These are phyloP conservation scores for Ceratocystis eucalypticola DNA, from an alignment of 2,329 filamentous ascomycete species.

Conservation along the genomic window DNA sequence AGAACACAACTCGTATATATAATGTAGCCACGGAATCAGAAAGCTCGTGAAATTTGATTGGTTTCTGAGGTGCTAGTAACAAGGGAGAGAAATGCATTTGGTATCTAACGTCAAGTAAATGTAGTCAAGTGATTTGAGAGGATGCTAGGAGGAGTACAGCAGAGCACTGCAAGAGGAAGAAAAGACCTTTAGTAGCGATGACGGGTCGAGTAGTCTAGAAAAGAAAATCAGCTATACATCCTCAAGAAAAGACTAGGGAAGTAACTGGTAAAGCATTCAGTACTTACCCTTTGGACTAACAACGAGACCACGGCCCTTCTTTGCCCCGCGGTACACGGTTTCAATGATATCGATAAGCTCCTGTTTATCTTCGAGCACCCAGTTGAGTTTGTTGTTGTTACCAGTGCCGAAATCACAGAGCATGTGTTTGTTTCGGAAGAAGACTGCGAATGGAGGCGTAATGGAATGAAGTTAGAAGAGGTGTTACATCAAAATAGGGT, in stretches of 20 bases:
- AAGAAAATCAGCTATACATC: not conserved
- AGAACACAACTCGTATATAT: not conserved
- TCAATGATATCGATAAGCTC: conserved; percentile 98
- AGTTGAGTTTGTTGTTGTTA: conserved; percentile 98
- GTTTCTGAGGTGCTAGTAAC: no score
- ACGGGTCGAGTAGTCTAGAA: conserved; percentile 28
- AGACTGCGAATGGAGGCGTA: conserved; percentile 30
- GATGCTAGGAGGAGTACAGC: not conserved
- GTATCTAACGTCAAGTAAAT: not conserved
- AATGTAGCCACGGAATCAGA: not conserved
- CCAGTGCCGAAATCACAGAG: conserved; percentile 96
- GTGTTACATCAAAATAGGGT: not conserved
- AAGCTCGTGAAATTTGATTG: no score
- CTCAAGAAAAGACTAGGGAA: not conserved
- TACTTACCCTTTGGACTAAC: conserved; percentile 69
- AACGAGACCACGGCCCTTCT: conserved; percentile 92
- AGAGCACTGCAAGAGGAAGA: not conserved
- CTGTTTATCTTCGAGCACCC: conserved; percentile 89
- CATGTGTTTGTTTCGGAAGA: conserved; percentile 98
- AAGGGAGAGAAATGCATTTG: not conserved
- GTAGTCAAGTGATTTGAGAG: not conserved
- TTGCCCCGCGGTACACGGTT: conserved; percentile 94
- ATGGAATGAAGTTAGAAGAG: not conserved
- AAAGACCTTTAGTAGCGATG: conserved; percentile 26
- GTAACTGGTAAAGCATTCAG: not conserved